Evolutionary conservation across 1,284 basidiomycete genomes (phyloP).

Genomic region (Exobasidium rhododendri): DNA sequence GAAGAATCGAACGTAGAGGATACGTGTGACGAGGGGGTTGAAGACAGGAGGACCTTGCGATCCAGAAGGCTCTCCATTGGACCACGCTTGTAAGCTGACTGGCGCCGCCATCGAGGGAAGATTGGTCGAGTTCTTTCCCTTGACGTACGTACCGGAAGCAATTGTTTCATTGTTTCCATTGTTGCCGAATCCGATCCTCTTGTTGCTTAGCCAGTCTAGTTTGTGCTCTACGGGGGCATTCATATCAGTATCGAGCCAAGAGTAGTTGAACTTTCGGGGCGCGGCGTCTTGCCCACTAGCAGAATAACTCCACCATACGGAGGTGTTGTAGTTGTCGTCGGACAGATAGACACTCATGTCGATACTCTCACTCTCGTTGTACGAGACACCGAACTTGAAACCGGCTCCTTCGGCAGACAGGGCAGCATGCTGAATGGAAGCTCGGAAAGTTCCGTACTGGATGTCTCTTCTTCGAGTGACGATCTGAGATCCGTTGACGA

Average conservation of each 20-base stretch:
- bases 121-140: slow-evolving; percentile 26
- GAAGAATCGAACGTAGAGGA: slow-evolving; percentile 45
- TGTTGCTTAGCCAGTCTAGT: slow-evolving; percentile 39
- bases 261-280: slow-evolving; percentile 26
- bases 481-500: slow-evolving; percentile 38
- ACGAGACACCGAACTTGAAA: slow-evolving; percentile 31
- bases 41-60: slow-evolving; percentile 34
- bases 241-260: slow-evolving; percentile 33
- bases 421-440: slow-evolving; percentile 30
- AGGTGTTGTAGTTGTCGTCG: slow-evolving; percentile 22
- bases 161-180: slow-evolving; percentile 27
- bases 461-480: slow-evolving; percentile 42
- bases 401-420: slow-evolving; percentile 25
- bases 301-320: slow-evolving; percentile 33
- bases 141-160: slow-evolving; percentile 26
- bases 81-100: slow-evolving; percentile 36
- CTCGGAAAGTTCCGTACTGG: slow-evolving; percentile 44
- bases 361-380: slow-evolving; percentile 32
- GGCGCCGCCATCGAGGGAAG: slow-evolving; percentile 31
- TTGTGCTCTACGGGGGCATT: slow-evolving; percentile 34
- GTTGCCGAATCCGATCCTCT: slow-evolving; percentile 31
- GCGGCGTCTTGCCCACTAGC: slow-evolving; percentile 24
- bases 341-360: slow-evolving; percentile 20
- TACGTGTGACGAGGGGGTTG: slow-evolving; percentile 26
- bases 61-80: slow-evolving; percentile 35